Evolutionary conservation across 139 green algal species (phyloP), one percentile per base, ranked within the genome.

Genomic region (Dunaliella primolecta): DNA sequence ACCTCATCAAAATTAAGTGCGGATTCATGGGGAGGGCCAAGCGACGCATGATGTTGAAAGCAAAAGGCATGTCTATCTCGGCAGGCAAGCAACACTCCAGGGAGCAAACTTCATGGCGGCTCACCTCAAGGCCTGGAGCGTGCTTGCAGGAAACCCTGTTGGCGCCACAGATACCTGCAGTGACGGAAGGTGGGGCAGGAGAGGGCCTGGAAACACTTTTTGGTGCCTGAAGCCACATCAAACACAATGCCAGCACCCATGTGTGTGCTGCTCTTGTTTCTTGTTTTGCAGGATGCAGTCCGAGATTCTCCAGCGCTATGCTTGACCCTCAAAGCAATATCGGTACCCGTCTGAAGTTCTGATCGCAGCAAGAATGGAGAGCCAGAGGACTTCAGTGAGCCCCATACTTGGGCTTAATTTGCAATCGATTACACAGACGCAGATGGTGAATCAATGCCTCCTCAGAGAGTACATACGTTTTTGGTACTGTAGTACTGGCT

Each of bases 91-190:
- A 77, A 32, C 3, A 32, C 11, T 32, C 3, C 11, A 77, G 71
- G 15, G 3, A 77, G 71, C 71, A 77, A 35, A n/a, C n/a, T 3
- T 32, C 71, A n/a, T 77, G 15, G 2, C 2, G 71, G 71, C 71
- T 15, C 33, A 80, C 29, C 89, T 75, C 36, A 93, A 78, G 7
- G 87, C 88, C 78, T 91, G 86, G 64, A 93, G 88, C 2, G 87
- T 90, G 34, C 85, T 81, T 24, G 81, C 37, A 0, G 87, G 82
- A 33, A 90, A 87, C 35, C 88, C 88, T 33, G 33, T 71, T 21
- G 85, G 88, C 37, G 74, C 77, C 3, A 92, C 77, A 2, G 27
- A 71, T 33, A 89, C 85, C 85, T 89, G 85, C 37, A 33, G 34
- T 31, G 27, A 30, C 25, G 33, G 70, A 27, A 81, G 46, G 15